Evolutionary conservation across 345 rosid genomes (phyloP).

Genomic region (Cardamine occulta): DNA sequence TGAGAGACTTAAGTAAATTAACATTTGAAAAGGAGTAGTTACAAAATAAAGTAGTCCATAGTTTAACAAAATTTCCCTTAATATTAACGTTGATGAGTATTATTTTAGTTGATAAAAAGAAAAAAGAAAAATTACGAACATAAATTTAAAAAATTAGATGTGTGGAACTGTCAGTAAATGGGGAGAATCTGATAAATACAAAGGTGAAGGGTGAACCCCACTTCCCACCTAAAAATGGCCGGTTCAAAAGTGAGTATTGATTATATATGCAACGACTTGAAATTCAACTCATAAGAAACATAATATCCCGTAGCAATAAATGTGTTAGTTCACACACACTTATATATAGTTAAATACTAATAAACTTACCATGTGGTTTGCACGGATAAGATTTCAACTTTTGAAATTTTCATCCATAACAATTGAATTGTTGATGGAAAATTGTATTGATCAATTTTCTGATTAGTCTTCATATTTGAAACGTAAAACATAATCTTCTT

Average conservation of each 20-base stretch:
- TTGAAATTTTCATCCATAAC: not conserved
- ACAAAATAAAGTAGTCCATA: not conserved
- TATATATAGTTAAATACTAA: not conserved
- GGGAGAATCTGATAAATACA: constrained; percentile 36
- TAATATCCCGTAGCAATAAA: constrained; percentile 34
- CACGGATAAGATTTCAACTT: not conserved
- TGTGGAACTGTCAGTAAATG: constrained; percentile 36
- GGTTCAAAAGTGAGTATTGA: constrained; percentile 46
- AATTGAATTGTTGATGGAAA: not conserved
- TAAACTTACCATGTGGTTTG: not conserved
- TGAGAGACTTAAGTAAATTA: not conserved
- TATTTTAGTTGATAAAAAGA: not conserved
- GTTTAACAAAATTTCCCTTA: not conserved
- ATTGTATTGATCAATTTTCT: not conserved
- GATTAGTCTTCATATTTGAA: constrained; percentile 2
- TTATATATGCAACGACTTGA: constrained; percentile 37
- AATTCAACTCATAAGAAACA: constrained; percentile 5
- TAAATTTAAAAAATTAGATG: not conserved
- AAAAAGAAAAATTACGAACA: not conserved
- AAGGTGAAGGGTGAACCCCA: constrained; percentile 43
- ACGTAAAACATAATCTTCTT: constrained; percentile 20
- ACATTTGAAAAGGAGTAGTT: not conserved
- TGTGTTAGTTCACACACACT: constrained; percentile 11
- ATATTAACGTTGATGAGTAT: not conserved
- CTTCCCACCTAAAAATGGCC: constrained; percentile 48